A percentile compares a stretch with the other conserved stretches of the same genome.
phyloP scores from a whole-genome alignment of 2,329 filamentous ascomycete genomes.

The Neopestalotiopsis rosae region DNA sequence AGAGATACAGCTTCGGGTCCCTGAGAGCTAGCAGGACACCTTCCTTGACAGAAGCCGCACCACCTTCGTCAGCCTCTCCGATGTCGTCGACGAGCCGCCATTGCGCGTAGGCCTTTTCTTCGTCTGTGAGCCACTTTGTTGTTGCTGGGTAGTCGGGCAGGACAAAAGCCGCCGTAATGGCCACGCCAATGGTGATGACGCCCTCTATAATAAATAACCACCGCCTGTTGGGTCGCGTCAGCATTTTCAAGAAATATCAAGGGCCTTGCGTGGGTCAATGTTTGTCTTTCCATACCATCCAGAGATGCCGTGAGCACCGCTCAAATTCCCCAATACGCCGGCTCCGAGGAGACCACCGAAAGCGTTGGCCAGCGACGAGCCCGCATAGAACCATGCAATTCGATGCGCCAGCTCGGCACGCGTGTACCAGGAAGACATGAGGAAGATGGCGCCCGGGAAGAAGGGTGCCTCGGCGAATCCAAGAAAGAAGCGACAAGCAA shows the following conservation, averaged over 20 bases:
- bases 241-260: not conserved
- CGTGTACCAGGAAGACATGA: slow-evolving; percentile 52
- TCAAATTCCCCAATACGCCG: slow-evolving; percentile 49
- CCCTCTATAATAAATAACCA: slow-evolving; percentile 48
- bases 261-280: not conserved
- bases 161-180: slow-evolving; percentile 39
- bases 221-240: slow-evolving; percentile 29
- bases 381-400: slow-evolving; percentile 53
- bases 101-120: slow-evolving; percentile 58
- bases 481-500: slow-evolving; percentile 54
- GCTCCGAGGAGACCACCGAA: slow-evolving; percentile 58
- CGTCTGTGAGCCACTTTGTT: slow-evolving; percentile 55
- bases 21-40: slow-evolving; percentile 54
- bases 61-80: slow-evolving; percentile 48
- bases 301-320: slow-evolving; percentile 41
- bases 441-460: slow-evolving; percentile 50
- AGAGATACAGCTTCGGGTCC: slow-evolving; percentile 58
- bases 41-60: slow-evolving; percentile 43
- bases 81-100: slow-evolving; percentile 57
- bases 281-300: slow-evolving; percentile 42
- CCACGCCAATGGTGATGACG: slow-evolving; percentile 43
- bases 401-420: slow-evolving; percentile 48
- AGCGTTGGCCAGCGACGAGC: slow-evolving; percentile 53
- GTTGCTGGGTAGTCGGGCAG: slow-evolving; percentile 60
- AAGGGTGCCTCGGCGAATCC: slow-evolving; percentile 56